Evolutionary conservation across 2,329 filamentous ascomycete species (phyloP).

Genomic region (Fusarium kyushuense): DNA sequence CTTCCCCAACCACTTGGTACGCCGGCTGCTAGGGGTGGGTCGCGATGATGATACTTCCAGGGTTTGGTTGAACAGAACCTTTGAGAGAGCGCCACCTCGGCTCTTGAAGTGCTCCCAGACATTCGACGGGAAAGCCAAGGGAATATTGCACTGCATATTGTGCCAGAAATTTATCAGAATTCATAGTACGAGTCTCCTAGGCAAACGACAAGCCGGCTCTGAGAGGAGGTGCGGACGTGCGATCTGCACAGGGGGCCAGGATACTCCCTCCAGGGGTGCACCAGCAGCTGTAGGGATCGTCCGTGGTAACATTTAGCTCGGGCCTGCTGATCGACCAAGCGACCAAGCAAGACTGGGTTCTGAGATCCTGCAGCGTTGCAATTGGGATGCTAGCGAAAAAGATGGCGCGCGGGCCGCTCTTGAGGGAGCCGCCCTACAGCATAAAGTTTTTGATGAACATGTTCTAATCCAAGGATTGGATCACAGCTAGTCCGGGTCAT

Average conservation of each 20-base stretch:
- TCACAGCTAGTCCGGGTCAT: conserved; percentile 9
- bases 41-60: conserved; percentile 38
- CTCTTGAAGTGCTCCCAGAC: conserved; percentile 42
- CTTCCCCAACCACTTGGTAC: conserved; percentile 35
- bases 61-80: conserved; percentile 45
- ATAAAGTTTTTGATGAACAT: conserved; percentile 33
- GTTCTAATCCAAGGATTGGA: conserved; percentile 22
- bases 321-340: conserved; percentile 27
- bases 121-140: conserved; percentile 26
- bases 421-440: conserved; percentile 33
- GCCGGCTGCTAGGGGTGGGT: conserved; percentile 32
- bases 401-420: conserved; percentile 43
- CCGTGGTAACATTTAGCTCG: conserved; percentile 40
- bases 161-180: conserved; percentile 24
- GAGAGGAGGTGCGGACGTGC: conserved; percentile 38
- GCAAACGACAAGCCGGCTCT: conserved; percentile 15
- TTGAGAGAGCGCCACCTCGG: conserved; percentile 47
- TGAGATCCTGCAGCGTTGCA: conserved; percentile 36
- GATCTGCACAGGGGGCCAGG: conserved; percentile 48
- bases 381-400: conserved; percentile 37
- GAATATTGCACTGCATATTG: conserved; percentile 41
- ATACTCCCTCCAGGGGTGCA: conserved; percentile 40
- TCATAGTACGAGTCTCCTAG: conserved; percentile 10
- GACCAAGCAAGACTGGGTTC: conserved; percentile 25
- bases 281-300: conserved; percentile 40